Evolutionary conservation across 2,329 filamentous ascomycete species (phyloP), one percentile per base, ranked within the genome.

Genomic region (Pseudogymnoascus sp.): DNA sequence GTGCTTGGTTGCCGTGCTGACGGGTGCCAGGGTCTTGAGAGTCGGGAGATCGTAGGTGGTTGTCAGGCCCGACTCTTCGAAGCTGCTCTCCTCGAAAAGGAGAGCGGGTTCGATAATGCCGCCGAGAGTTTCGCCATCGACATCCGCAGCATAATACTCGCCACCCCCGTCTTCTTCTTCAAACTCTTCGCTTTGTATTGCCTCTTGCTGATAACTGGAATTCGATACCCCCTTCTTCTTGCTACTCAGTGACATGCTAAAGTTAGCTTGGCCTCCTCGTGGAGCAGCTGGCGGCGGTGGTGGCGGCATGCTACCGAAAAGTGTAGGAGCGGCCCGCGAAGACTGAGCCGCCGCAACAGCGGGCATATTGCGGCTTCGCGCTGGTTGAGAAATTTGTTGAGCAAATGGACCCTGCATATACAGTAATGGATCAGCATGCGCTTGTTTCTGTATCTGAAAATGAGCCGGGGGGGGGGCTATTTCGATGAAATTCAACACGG

Each of bases 21-120:
- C 79, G 1, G 84, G 82, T 0, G 74, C 69, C 4, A 88, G 75
- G 0, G 83, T 84, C 72, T 85, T 85, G 33, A 77, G 68, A 0
- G 81, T 81, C 0, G 83, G 82, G 0, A 87, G 76, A 62, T 86
- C 84, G 70, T 87, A 87, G 1, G 80, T 84, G 0, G 81, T 80
- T 0, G 83, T 85, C 61, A 87, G 74, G 4, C 84, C 85, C 0
- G 78, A 80, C 66, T 87, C 84, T 64, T 84, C 83, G 65, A 84
- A 78, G 4, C 77, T 72, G 0, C 82, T 82, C 63, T 85, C 81
- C 65, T 81, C 74, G 68, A 81, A 81, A 12, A 71, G 74, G 5
- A 80, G 71, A 3, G 68, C 36, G 5, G 36, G 55, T 55, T 39
- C 61, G 5, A 51, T 31, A 29, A 62, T 62, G 38, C 66, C 41